Conservation (phyloP, 1,284 basidiomycete genomes). For the Trichosporon faecale region DNA sequence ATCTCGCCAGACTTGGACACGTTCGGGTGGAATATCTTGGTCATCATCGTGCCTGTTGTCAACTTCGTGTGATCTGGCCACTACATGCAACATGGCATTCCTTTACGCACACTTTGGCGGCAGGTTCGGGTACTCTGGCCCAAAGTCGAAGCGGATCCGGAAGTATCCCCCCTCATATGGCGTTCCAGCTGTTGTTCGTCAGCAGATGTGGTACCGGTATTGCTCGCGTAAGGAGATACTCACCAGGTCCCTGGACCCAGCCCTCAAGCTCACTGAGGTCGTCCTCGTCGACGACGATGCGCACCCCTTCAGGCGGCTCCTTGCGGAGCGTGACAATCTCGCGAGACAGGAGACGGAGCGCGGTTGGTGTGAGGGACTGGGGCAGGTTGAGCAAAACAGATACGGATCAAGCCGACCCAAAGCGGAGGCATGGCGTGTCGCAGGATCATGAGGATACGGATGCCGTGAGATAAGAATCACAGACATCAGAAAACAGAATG, state of each 20-base stretch:
- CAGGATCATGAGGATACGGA: not conserved
- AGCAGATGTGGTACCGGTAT: not conserved
- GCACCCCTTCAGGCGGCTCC: slow-evolving; percentile 81
- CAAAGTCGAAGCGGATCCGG: slow-evolving; percentile 76
- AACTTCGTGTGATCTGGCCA: not conserved
- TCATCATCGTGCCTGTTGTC: slow-evolving; percentile 72
- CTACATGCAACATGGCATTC: not conserved
- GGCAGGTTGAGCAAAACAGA: too few species aligned
- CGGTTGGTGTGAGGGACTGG: slow-evolving; percentile 50
- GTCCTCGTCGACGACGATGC: slow-evolving; percentile 73
- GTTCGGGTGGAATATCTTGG: slow-evolving; percentile 96
- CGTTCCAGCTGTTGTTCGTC: slow-evolving; percentile 64
- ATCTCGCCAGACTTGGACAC: slow-evolving; percentile 87
- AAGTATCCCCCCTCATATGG: slow-evolving; percentile 92
- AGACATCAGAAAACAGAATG: not conserved
- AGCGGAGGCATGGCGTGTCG: not conserved
- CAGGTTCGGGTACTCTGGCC: slow-evolving; percentile 79
- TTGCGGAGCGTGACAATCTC: slow-evolving; percentile 74
- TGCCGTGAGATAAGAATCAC: too few species aligned
- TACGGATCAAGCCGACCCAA: too few species aligned
- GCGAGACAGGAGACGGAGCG: slow-evolving; percentile 63
- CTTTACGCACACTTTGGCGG: slow-evolving; percentile 79
- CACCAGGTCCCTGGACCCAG: slow-evolving; percentile 50
- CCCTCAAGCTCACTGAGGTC: slow-evolving; percentile 56
- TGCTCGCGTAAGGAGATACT: slow-evolving; percentile 11